phyloP scores from a whole-genome alignment of 345 rosid species.

The Clarkia xantiana region DNA sequence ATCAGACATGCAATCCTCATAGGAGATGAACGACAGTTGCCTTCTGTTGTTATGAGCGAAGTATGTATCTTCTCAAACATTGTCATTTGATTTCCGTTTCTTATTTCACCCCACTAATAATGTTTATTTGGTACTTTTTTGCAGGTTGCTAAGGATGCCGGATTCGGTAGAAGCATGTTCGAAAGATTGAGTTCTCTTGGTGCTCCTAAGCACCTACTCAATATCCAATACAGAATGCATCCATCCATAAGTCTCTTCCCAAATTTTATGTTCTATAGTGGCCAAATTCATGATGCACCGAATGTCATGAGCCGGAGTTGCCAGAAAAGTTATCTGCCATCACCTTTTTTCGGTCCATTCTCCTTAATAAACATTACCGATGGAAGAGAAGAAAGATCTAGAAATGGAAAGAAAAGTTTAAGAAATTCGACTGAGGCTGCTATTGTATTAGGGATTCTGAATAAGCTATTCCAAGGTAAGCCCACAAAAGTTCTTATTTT shows the following conservation, averaged over 20 bases:
- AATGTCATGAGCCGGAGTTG: not conserved
- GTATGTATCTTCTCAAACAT: not conserved
- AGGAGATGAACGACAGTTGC: constrained; percentile 8
- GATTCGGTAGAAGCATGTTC: not conserved
- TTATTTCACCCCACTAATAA: no score
- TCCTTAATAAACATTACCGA: constrained; percentile 1
- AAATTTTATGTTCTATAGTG: not conserved
- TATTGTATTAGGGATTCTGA: not conserved
- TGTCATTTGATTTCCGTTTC: no score
- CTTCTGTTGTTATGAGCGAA: constrained; percentile 8
- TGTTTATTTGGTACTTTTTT: no score
- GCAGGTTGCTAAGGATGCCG: constrained; percentile 3
- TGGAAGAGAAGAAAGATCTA: constrained; percentile 6
- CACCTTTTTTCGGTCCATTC: constrained; percentile 5
- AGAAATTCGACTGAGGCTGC: constrained; percentile 5
- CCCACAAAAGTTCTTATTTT: not conserved
- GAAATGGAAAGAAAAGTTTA: not conserved
- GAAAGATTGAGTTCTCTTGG: constrained; percentile 7
- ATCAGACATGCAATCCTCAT: constrained; percentile 7
- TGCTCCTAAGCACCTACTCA: constrained; percentile 4
- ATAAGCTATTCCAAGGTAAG: not conserved
- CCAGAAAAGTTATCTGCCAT: not conserved
- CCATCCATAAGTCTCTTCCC: constrained; percentile 8
- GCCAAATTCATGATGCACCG: constrained; percentile 1
- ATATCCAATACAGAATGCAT: constrained; percentile 9